Evolutionary conservation across 495 filamentous ascomycete genomes (phyloP), one percentile per base, ranked within the genome.

Genomic region (Cercophora scortea): DNA sequence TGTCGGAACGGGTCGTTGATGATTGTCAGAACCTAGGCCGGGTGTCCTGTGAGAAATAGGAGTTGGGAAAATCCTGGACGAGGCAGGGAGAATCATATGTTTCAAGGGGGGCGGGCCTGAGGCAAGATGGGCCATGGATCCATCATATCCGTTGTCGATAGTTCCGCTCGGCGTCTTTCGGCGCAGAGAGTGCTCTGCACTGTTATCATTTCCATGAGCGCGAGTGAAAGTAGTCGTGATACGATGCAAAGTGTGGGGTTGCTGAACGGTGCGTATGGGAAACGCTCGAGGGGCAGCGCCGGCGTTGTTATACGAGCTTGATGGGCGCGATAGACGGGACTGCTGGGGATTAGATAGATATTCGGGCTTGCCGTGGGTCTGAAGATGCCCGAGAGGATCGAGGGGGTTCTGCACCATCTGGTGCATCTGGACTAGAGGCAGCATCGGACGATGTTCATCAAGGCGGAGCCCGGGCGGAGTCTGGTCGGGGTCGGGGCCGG

Each of bases 111-210:
- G 89, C 36, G 89, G 88, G 43, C 88, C 87, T 16, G 83, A 80
- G 4, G 79, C 80, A 62, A 85, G 82, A 64, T 93, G 88, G 32
- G 83, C 75, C 2, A 84, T 80, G 7, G 87, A 89, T 10, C 89
- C 92, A 78, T 97, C 92, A 62, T 98, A 98, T 12, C 90, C 92
- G 51, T 88, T 91, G 48, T 90, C 87, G 50, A 98, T 78, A 16
- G 90, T 96, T 18, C 93, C 93, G 59, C 85, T 94, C 9, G 93
- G 93, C 8, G 93, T 97, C 64, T 98, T 98, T 45, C 93, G 82
- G 55, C 93, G 79, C 40, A 98, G 75, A 49, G 89, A 85, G 68
- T 97, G 83, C 68, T 96, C 90, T 34, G 57, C 55, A 15, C 66
- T 59, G 58, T 65, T 59, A 2, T 75, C 73, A 13, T 64, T 59